Evolutionary conservation across 2,329 filamentous ascomycete species (phyloP), one percentile per base, ranked within the genome.

Genomic region (Sordariomycetes sp.): DNA sequence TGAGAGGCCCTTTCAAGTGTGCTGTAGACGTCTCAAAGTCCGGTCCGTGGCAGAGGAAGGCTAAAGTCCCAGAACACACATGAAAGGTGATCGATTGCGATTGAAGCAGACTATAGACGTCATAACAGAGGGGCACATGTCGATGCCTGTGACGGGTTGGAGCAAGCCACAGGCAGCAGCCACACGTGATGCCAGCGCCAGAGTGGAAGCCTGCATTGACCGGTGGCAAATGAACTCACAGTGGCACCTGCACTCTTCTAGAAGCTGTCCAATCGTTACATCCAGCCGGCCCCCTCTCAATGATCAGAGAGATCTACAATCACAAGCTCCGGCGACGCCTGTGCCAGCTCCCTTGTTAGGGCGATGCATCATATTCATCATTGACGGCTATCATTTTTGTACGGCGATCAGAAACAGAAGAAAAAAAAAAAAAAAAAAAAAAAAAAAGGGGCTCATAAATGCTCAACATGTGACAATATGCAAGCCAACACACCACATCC

Each of bases 71-170:
- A 24, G 20, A 10, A 7, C 15, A 34, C 20, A n/a, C 42, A 48
- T 48, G 45, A 50, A 22, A 20, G 45, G 6, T 10, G 45, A 34
- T 36, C 48, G 24, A 50, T 5, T 10, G 45, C 5, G 20, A 50
- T 22, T 50, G 20, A 56, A 54, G 17, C n/a, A 24, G 24, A 22
- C 32, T 22, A 28, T 28, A 48, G 39, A 56, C 54, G 54, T 56
- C 54, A 56, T 56, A 56, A 56, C 42, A 56, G 54, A 50, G 42
- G 42, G 54, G 54, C 54, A 50, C 24, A 32, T 35, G 39, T 42
- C 53, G 39, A 32, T 35, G 39, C 54, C 53, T 35, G 20, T 24
- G 12, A 32, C 25, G 22, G 39, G 39, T 5, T 45, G n/a, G 25
- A 34, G 39, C 39, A 50, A 50, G 39, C 39, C 39, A 45, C 39